Evolutionary conservation across 1,139 yeast genomes (phyloP).

Genomic region (Geotrichum macrosporum): DNA sequence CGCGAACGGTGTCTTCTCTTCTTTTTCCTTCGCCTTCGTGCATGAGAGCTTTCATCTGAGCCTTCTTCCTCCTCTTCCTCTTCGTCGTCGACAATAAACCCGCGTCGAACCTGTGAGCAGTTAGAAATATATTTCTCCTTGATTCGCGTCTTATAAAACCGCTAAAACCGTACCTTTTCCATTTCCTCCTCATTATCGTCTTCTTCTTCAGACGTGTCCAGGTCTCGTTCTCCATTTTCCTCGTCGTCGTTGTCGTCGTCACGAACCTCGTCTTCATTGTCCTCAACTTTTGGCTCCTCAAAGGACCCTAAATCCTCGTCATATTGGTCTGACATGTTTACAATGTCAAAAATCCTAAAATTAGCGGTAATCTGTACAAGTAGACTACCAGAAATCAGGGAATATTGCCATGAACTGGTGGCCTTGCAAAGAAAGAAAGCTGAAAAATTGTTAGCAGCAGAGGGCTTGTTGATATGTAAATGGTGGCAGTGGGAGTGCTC

Average conservation of each 20-base stretch:
- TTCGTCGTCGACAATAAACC: slow-evolving; percentile 86
- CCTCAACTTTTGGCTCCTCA: slow-evolving; percentile 11
- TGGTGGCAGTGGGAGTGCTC: slow-evolving; percentile 17
- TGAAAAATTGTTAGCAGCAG: slow-evolving; percentile 1
- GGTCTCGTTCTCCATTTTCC: slow-evolving; percentile 23
- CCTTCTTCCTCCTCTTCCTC: slow-evolving; percentile 52
- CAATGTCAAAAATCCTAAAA: slow-evolving; percentile 2
- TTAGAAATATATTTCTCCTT: no score
- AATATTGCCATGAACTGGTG: slow-evolving; percentile 4
- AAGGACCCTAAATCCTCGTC: slow-evolving; percentile 18
- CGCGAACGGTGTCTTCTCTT: slow-evolving; percentile 23
- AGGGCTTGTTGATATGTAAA: not conserved
- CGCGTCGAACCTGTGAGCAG: slow-evolving; percentile 66
- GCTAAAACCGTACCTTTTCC: slow-evolving; percentile 36
- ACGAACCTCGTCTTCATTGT: slow-evolving; percentile 13
- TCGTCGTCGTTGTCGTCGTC: slow-evolving; percentile 23
- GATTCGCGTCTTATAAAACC: no score
- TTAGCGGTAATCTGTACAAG: slow-evolving; percentile 12
- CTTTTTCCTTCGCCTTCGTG: slow-evolving; percentile 31
- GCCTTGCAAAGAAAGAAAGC: not conserved
- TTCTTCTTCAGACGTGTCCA: slow-evolving; percentile 42
- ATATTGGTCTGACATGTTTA: slow-evolving; percentile 20
- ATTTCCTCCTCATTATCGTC: slow-evolving; percentile 45
- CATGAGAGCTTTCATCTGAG: slow-evolving; percentile 42
- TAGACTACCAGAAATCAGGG: slow-evolving; percentile 5